Evolutionary conservation across 441 rosid genomes (phyloP).

Genomic region (Gossypium schwendimanii): DNA sequence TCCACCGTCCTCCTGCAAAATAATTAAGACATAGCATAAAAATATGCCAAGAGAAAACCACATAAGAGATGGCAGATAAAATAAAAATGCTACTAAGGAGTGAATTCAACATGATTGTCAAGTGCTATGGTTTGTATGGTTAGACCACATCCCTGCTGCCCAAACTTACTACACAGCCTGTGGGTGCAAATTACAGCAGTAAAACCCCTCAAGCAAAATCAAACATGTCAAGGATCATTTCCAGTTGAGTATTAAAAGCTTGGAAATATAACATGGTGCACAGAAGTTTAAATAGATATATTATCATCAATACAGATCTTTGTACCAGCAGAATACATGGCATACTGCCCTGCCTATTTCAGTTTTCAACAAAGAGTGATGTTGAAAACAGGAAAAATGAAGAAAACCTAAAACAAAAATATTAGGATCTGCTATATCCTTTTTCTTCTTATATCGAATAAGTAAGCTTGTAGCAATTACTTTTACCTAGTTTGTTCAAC

Average conservation of each 20-base stretch:
- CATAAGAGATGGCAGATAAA: not conserved
- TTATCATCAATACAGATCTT: not conserved
- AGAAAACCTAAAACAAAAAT: too few relatives aligned
- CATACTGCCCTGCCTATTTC: not conserved
- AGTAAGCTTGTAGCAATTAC: not conserved
- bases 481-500: not conserved
- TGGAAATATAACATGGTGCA: not conserved
- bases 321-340: not conserved
- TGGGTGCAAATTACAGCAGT: not conserved
- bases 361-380: not conserved
- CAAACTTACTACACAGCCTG: not conserved
- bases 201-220: not conserved
- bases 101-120: not conserved
- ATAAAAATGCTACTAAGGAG: not conserved
- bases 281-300: not conserved
- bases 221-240: constrained; percentile 1
- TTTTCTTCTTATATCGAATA: not conserved
- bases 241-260: not conserved
- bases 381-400: not conserved
- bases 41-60: not conserved
- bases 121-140: constrained; percentile 1
- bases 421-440: not conserved
- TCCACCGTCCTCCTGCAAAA: constrained; percentile 55
- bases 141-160: not conserved
- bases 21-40: not conserved